Percentiles rank a stretch among this genome's conserved stretches.
Evolutionary conservation across 73 alveolate genomes (phyloP).

Genomic region (Stentor roeselii): DNA sequence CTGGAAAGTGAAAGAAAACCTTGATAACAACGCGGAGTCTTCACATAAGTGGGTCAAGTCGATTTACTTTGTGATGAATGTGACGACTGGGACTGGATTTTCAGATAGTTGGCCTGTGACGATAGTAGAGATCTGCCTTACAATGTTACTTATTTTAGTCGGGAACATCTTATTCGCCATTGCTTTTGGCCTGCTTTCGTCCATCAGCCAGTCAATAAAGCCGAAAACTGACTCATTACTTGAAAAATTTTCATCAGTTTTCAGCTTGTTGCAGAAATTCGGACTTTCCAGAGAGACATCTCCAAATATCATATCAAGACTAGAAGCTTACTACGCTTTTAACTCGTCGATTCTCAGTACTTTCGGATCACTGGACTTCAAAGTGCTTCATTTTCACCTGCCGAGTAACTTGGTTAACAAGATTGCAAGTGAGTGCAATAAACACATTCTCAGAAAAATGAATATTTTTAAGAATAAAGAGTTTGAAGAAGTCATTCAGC

Average conservation of each 20-base stretch:
- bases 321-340: constrained; percentile 2
- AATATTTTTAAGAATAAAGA: not conserved
- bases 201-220: constrained; percentile 14
- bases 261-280: not conserved
- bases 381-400: not conserved
- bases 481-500: not conserved
- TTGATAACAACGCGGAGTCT: not conserved
- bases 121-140: constrained; percentile 39
- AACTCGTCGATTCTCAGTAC: not conserved
- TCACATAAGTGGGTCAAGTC: constrained; percentile 27
- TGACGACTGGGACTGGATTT: constrained; percentile 51
- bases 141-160: constrained; percentile 42
- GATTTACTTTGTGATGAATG: constrained; percentile 43
- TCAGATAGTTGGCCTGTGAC: constrained; percentile 45
- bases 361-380: not conserved
- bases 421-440: not conserved
- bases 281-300: not conserved
- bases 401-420: constrained; percentile 2
- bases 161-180: constrained; percentile 62
- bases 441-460: not conserved
- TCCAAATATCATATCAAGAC: not conserved
- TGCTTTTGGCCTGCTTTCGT: constrained; percentile 58
- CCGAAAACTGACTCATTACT: not conserved
- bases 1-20: constrained; percentile 33
- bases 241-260: not conserved